A percentile compares a stretch with the other conserved stretches of the same genome.
phyloP scores from a whole-genome alignment of 164 flowering plant genomes.

The Chimonanthus praecox region DNA sequence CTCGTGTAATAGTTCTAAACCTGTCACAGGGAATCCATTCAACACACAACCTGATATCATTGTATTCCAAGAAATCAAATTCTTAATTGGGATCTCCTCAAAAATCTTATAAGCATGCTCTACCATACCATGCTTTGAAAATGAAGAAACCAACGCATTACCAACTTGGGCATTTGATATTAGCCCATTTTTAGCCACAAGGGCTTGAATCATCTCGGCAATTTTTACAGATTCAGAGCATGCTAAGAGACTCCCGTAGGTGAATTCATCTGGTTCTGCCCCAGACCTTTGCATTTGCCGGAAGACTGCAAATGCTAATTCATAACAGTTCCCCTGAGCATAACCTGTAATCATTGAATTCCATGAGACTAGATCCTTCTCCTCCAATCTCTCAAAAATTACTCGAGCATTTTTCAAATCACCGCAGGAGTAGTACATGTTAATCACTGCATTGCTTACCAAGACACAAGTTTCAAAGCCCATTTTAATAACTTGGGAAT shows the following conservation, averaged over 20 bases:
- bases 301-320: constrained; percentile 35
- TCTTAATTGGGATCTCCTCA: constrained; percentile 29
- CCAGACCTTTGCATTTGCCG: constrained; percentile 49
- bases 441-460: constrained; percentile 64
- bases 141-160: constrained; percentile 64
- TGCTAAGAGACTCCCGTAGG: constrained; percentile 54
- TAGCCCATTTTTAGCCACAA: constrained; percentile 43
- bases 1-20: constrained; percentile 40
- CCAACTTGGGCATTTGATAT: constrained; percentile 36
- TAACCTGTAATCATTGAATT: constrained; percentile 48
- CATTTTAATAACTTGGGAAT: constrained; percentile 43
- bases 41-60: constrained; percentile 49
- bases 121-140: constrained; percentile 35
- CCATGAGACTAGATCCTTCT: constrained; percentile 26
- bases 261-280: constrained; percentile 57
- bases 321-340: constrained; percentile 29
- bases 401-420: constrained; percentile 22
- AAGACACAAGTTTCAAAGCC: constrained; percentile 42
- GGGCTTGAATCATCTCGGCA: constrained; percentile 48
- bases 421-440: constrained; percentile 33
- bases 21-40: constrained; percentile 38
- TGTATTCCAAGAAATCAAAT: constrained; percentile 74
- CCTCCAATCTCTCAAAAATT: constrained; percentile 15
- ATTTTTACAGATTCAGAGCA: constrained; percentile 29
- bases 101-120: constrained; percentile 41